phyloP scores from a whole-genome alignment of 176 grass and related monocot species.

The Triticum urartu region DNA sequence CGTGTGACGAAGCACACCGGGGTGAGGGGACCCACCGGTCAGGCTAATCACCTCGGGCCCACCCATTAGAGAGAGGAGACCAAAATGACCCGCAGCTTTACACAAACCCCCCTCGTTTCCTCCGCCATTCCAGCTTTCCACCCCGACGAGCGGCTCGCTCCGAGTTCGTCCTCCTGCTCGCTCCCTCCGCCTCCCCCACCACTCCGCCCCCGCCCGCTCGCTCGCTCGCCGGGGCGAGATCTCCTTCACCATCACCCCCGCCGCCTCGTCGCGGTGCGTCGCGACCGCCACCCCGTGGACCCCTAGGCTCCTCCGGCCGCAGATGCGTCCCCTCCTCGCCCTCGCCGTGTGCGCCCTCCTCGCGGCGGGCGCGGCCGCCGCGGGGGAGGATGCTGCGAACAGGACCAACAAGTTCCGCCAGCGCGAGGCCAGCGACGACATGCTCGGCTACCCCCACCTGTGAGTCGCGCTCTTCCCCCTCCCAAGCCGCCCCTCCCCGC shows the following conservation, averaged over 20 bases:
- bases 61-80: background rate
- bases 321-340: conserved; percentile 36
- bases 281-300: background rate
- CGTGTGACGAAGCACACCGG: no score
- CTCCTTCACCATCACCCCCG: background rate
- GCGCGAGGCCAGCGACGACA: conserved; percentile 83
- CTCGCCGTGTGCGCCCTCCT: conserved; percentile 38
- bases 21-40: no score
- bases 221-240: conserved; percentile 39
- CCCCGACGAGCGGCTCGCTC: conserved; percentile 24
- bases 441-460: conserved; percentile 75
- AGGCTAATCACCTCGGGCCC: background rate
- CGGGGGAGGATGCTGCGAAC: conserved; percentile 19
- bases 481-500: background rate
- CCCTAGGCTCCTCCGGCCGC: conserved; percentile 7
- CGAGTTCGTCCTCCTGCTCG: conserved; percentile 18
- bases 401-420: conserved; percentile 94
- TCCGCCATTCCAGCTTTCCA: background rate
- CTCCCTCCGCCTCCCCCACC: conserved; percentile 15
- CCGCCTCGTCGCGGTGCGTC: background rate
- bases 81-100: background rate
- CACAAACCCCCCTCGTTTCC: conserved; percentile 5
- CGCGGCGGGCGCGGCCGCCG: background rate
- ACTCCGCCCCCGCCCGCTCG: background rate
- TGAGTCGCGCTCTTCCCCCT: conserved; percentile 16